Evolutionary conservation across 805 yeast species (phyloP).

Genomic region (Wickerhamomyces strasburgensis): DNA sequence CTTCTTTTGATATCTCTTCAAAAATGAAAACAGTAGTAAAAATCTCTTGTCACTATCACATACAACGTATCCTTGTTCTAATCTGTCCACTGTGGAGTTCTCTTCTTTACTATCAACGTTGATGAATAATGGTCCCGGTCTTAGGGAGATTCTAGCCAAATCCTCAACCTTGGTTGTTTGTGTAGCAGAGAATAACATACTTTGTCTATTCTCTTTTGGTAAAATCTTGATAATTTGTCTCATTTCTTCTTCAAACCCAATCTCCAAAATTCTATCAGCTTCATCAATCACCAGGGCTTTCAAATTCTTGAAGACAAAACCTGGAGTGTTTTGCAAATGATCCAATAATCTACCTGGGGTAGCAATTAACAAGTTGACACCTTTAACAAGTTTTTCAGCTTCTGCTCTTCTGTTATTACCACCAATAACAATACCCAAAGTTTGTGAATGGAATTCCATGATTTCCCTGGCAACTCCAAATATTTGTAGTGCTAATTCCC

Average conservation of each 20-base stretch:
- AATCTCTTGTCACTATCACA: conserved; percentile 96
- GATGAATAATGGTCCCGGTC: conserved; percentile 90
- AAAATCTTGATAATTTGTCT: conserved; percentile 89
- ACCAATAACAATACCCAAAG: conserved; percentile 95
- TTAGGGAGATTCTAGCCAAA: conserved; percentile 90
- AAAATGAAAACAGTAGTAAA: conserved; percentile 81
- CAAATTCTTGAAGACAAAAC: conserved; percentile 89
- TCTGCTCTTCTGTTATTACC: conserved; percentile 98
- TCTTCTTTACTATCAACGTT: conserved; percentile 84
- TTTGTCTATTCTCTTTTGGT: conserved; percentile 89
- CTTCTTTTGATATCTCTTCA: conserved; percentile 89
- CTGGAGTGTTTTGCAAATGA: conserved; percentile 92
- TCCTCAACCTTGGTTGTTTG: conserved; percentile 99
- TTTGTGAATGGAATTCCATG: conserved; percentile 79
- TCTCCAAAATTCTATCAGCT: conserved; percentile 96
- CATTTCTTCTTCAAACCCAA: conserved; percentile 99
- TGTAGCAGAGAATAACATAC: conserved; percentile 98
- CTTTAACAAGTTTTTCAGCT: conserved; percentile 89
- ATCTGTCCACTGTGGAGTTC: conserved; percentile 89
- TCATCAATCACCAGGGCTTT: conserved; percentile 94
- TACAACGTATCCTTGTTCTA: conserved; percentile 97
- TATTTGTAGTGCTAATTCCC: conserved; percentile 95
- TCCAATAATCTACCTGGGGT: conserved; percentile 97
- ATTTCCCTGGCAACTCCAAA: conserved; percentile 97
- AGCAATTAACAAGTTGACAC: conserved; percentile 90